A percentile compares a stretch with the other conserved stretches of the same genome.
phyloP scores from a whole-genome alignment of 1,284 basidiomycete genomes.

The Macrocybe sp. region DNA sequence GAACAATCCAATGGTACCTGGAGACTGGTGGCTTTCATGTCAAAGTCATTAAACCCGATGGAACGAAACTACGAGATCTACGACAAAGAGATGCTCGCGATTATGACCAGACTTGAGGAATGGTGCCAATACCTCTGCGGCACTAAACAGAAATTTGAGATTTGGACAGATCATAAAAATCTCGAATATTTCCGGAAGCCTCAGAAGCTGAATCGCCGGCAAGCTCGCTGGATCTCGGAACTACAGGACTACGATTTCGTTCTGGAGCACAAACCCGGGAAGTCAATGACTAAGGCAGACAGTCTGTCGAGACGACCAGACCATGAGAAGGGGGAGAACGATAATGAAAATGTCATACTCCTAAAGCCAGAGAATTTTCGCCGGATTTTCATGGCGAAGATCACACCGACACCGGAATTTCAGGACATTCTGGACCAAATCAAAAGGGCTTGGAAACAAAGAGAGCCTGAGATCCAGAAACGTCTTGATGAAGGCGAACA shows the following conservation, averaged over 20 bases:
- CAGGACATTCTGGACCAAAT: not conserved
- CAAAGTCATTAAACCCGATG: slow-evolving; percentile 20
- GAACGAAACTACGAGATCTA: slow-evolving; percentile 42
- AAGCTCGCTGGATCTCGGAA: slow-evolving; percentile 34
- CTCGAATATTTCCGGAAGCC: slow-evolving; percentile 34
- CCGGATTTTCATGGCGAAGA: not conserved
- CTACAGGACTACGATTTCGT: slow-evolving; percentile 30
- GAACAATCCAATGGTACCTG: slow-evolving; percentile 18
- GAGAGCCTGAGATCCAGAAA: not conserved
- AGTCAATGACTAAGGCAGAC: slow-evolving; percentile 27
- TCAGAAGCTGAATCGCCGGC: slow-evolving; percentile 29
- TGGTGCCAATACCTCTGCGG: slow-evolving; percentile 36
- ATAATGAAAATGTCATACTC: slow-evolving; percentile 25
- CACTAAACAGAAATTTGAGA: slow-evolving; percentile 14
- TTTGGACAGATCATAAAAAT: slow-evolving; percentile 40
- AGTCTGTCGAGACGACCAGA: slow-evolving; percentile 33
- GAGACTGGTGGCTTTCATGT: slow-evolving; percentile 25
- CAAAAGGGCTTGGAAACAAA: not conserved
- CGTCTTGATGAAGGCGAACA: not conserved
- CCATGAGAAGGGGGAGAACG: slow-evolving; percentile 20
- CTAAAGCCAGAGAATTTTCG: slow-evolving; percentile 17
- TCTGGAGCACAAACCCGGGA: slow-evolving; percentile 33
- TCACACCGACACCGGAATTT: not conserved
- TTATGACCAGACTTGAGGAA: slow-evolving; percentile 18
- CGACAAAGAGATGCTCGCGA: slow-evolving; percentile 41